Conservation (phyloP, 139 green algal species). For the Coelastrella sp. region DNA sequence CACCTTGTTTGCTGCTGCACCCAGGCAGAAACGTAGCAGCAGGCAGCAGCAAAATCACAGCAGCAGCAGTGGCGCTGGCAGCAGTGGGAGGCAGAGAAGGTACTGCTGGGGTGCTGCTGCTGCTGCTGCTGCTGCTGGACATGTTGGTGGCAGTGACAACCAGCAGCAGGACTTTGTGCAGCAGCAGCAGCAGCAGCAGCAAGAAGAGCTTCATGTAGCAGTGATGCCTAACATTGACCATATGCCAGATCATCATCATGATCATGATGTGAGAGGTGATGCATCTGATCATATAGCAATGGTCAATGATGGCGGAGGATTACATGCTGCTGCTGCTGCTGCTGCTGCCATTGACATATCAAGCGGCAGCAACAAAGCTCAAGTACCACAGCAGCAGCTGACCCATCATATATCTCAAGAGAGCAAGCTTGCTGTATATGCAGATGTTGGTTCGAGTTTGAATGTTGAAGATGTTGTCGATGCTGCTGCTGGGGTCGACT, state of each 20-base stretch:
- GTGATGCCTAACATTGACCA: too few relatives aligned
- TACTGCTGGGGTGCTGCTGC: background rate
- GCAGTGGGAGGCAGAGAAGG: background rate
- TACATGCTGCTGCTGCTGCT: too few relatives aligned
- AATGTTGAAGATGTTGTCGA: background rate
- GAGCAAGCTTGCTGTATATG: background rate
- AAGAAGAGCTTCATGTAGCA: background rate
- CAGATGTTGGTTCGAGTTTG: background rate
- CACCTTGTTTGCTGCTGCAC: constrained; percentile 32
- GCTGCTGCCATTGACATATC: too few relatives aligned
- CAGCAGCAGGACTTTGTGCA: background rate
- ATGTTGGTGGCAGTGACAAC: background rate
- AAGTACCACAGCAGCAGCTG: too few relatives aligned
- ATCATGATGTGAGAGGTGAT: too few relatives aligned
- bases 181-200: background rate
- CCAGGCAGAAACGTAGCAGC: constrained; percentile 4
- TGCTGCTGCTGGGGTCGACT: background rate
- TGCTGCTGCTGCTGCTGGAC: constrained; percentile 3
- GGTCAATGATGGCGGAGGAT: too few relatives aligned
- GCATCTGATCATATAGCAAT: too few relatives aligned
- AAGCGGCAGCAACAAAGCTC: too few relatives aligned
- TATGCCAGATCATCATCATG: too few relatives aligned
- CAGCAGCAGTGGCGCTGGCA: background rate
- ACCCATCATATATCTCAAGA: too few relatives aligned
- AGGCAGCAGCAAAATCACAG: background rate